Base-by-base conservation (phyloP, 148 eudicot genomes). In the Spergularia bocconei region DNA sequence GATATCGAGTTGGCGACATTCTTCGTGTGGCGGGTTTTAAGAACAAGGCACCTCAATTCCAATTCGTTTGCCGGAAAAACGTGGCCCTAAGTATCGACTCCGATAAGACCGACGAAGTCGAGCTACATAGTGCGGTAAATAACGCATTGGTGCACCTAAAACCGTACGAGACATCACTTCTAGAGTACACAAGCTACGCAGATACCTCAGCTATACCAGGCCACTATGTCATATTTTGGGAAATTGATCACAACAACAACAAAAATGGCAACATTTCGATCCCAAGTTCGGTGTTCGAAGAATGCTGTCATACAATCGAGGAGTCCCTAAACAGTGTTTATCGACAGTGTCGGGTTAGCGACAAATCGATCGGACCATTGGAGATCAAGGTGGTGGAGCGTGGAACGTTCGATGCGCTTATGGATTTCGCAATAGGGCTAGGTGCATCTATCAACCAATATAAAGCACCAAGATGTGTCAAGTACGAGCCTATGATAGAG, bases 1-100 rank as follows among this genome's bases (percentile, higher is more conserved):
- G 85, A 17, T 83, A 79, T 53, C 74, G 82, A 4, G 82, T 79
- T 6, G 85, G 85, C 3, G 85, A 83, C 75, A 76, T 83, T 13
- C 85, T 83, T 15, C 67, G 80, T 0, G 82, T 79, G n/a, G 62
- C 82, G 3, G 85, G 75, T 16, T 82, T 82, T 75, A 76, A 82
- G 65, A 76, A 82, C 75, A 68, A 77, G 64, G 85, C 82, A 20
- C 85, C 85, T 0, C 78, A 83, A 21, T 83, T 83, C 73, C 60
- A 44, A 25, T 79, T 83, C 47, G 38, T 83, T 5, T 69, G 80
- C 3, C 77, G 85, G 5, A 79, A 79, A 25, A 83, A 83, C 19
- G 85, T 83, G 5, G 67, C 69, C 3, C 69, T 83, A 13, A 83
- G 85, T 63, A 76, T 82, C 13, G 82, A 79, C 15, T 76, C 82